These are phyloP conservation scores for Hondaea fermentalgiana DNA, from an alignment of 108 stramenopile genomes.

Conservation along the genomic window DNA sequence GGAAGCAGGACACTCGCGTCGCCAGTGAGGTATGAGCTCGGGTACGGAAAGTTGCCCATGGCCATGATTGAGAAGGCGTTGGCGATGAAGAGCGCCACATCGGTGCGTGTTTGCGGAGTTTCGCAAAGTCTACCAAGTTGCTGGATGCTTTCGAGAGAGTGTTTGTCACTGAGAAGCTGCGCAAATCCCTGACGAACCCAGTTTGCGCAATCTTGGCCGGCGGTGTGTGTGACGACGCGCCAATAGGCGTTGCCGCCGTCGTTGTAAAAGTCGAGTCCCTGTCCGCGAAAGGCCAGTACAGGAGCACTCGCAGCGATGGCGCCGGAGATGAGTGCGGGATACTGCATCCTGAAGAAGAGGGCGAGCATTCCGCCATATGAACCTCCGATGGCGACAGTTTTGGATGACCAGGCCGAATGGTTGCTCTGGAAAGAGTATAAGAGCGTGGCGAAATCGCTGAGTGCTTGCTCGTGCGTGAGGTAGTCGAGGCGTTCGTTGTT, in stretches of 20 bases:
- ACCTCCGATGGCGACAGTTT: slow-evolving; percentile 72
- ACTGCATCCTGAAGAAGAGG: slow-evolving; percentile 71
- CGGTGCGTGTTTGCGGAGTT: neutral
- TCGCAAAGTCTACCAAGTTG: neutral
- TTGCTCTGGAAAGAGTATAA: slow-evolving; percentile 38
- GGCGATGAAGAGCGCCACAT: neutral
- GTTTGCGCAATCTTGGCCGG: neutral
- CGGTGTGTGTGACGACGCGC: neutral
- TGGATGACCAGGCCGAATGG: neutral
- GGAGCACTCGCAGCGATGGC: slow-evolving; percentile 71
- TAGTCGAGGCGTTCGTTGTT: neutral
- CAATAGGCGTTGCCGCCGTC: neutral
- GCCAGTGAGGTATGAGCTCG: slow-evolving; percentile 22
- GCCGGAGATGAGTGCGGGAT: slow-evolving; percentile 67
- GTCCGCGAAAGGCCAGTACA: slow-evolving; percentile 31
- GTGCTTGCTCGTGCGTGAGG: slow-evolving; percentile 46
- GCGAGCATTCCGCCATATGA: slow-evolving; percentile 86
- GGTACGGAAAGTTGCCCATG: slow-evolving; percentile 47
- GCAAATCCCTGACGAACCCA: neutral
- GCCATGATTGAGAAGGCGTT: slow-evolving; percentile 37
- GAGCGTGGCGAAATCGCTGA: slow-evolving; percentile 69
- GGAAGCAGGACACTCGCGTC: neutral
- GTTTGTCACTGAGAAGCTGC: neutral
- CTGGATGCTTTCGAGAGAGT: neutral
- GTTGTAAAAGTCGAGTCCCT: neutral